Conservation (phyloP, 192 early-diverging fungal genomes). For the Coemansia sp. region DNA sequence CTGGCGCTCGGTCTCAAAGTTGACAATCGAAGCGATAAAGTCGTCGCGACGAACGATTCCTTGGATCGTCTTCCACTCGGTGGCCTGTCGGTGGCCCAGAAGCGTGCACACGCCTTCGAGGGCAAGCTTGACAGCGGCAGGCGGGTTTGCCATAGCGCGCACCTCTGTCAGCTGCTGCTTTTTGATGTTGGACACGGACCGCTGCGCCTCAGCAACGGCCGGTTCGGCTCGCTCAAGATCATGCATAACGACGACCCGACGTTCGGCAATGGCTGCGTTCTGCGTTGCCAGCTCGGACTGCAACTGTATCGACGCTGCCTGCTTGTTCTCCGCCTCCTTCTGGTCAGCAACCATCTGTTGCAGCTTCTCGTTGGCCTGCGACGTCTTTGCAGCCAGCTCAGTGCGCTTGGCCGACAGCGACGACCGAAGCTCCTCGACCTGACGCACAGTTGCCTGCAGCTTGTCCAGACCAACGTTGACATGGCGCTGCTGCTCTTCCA, state of each 20-base stretch:
- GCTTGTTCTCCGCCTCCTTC: constrained; percentile 90
- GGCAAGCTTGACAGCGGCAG: constrained; percentile 91
- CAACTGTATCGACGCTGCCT: constrained; percentile 77
- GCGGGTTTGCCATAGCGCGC: constrained; percentile 95
- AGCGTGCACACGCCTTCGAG: constrained; percentile 97
- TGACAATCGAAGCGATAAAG: constrained; percentile 96
- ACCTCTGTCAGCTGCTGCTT: constrained; percentile 97
- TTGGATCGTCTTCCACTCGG: constrained; percentile 90
- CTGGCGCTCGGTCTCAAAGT: constrained; percentile 86
- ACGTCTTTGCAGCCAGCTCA: constrained; percentile 85
- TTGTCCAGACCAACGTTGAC: constrained; percentile 97
- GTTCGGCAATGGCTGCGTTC: constrained; percentile 74
- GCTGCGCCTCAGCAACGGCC: constrained; percentile 92
- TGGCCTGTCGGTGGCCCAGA: constrained; percentile 78
- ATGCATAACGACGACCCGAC: constrained; percentile 75
- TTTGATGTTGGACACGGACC: constrained; percentile 93
- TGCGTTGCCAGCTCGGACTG: constrained; percentile 73
- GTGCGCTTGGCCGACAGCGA: constrained; percentile 83
- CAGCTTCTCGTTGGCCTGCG: constrained; percentile 93
- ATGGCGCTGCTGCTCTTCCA: constrained; percentile 99
- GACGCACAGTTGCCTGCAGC: constrained; percentile 89
- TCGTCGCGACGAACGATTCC: constrained; percentile 89
- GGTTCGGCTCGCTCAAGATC: constrained; percentile 98
- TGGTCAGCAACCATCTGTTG: constrained; percentile 94
- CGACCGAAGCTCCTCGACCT: constrained; percentile 91